Conservation (phyloP, 2,329 filamentous ascomycete genomes). For the Diaporthe aspalathi region DNA sequence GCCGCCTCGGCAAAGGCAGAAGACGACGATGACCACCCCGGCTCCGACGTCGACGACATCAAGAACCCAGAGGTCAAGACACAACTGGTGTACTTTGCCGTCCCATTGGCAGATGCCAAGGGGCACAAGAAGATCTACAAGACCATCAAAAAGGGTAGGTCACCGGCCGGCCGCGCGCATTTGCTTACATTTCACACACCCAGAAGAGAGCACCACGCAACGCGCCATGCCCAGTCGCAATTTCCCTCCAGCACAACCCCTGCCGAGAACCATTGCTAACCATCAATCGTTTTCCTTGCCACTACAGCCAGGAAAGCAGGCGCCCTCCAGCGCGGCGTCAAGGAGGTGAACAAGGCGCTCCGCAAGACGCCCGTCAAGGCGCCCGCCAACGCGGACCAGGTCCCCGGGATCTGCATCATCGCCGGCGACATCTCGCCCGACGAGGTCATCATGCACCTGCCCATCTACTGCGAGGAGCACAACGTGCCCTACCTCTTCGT, state of each 20-base stretch:
- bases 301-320: conserved; percentile 88
- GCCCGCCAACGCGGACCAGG: conserved; percentile 63
- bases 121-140: conserved; percentile 75
- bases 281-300: conserved; percentile 4
- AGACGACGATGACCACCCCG: conserved; percentile 54
- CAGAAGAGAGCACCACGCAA: conserved; percentile 15
- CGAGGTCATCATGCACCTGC: conserved; percentile 98
- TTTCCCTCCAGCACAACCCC: background rate
- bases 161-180: background rate
- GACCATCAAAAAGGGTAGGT: conserved; percentile 69
- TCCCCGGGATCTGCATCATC: conserved; percentile 86
- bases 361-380: conserved; percentile 85
- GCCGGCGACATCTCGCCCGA: conserved; percentile 97
- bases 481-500: conserved; percentile 98
- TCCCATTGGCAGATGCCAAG: conserved; percentile 85
- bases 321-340: conserved; percentile 96
- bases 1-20: conserved; percentile 55
- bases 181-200: conserved; percentile 33
- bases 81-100: conserved; percentile 83
- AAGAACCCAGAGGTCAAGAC: conserved; percentile 54
- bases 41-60: conserved; percentile 48
- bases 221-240: conserved; percentile 36
- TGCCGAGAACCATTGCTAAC: conserved; percentile 11
- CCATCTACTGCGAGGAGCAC: conserved; percentile 98
- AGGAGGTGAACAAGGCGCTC: conserved; percentile 98